Base-by-base conservation (phyloP, 192 early-diverging fungal species). In the Rhizophagus prolifer region DNA sequence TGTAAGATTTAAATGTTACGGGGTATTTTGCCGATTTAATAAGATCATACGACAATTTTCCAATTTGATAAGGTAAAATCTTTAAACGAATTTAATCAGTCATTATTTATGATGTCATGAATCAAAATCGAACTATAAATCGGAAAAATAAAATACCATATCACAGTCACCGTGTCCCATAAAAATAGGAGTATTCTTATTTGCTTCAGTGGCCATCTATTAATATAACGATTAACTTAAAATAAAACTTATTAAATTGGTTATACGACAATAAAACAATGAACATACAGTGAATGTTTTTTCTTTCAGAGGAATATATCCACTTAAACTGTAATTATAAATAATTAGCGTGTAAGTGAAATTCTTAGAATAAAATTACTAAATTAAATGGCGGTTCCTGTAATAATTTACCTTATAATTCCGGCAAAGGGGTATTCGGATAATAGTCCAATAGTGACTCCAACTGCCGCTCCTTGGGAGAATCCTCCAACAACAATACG, bases 401-500 rank as follows among this genome's bases (percentile, higher is more conserved):
- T 72, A 47, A 46, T 64, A 28, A 38, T 50, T 63, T 67, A 76
- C 75, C 72, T 72, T 7, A 74, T 68, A 44, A 84, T 73, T 1
- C 83, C 83, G 67, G 79, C 83, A 28, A 84, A 79, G n/a, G n/a
- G 88, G 61, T 85, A 81, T 71, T 91, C 91, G 8, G 91, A 88
- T 36, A 91, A 91, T 75, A 97, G 79, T 6, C 85, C 89, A 10
- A 88, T 88, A 72, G 93, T 80, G 58, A 97, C 81, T 13, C 92
- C 69, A 84, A 96, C 86, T 0, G 92, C 96, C n/a, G 87, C 85
- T 58, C 92, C 95, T 82, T 99, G 97, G 26, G 95, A 96, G 76
- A 99, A 99, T 0, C 97, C 97, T 68, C 94, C 96, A 21, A 99
- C 60, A 47, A 98, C 90, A 62, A 99, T 99, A 21, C 95, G 88